Base-by-base conservation (phyloP, 371 early-diverging fungal genomes). In the Enteropsectra breve region DNA sequence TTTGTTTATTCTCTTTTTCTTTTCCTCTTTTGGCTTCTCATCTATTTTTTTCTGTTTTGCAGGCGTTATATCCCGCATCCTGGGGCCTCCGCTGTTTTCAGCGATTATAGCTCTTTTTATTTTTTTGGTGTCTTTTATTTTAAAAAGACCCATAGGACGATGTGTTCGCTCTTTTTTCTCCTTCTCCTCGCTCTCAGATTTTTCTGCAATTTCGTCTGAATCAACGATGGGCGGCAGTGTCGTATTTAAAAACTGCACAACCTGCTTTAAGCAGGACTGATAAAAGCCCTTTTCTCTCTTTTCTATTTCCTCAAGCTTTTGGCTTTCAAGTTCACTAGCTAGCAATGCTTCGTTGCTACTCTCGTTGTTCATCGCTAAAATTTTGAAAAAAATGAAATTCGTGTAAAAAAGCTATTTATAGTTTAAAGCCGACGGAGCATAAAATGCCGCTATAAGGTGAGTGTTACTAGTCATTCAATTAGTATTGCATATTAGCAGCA, bases 171-270 rank as follows among this genome's bases (percentile, higher is more conserved):
- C 13, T 55, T 30, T 13, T 8, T 30, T 55, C 6, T 11, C 4
- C 6, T 8, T 38, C 8, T 38, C n/a, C 40, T 38, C 40, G 8
- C 8, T n/a, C 8, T 8, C 11, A n/a, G n/a, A 38, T 38, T 38
- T n/a, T 38, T 38, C n/a, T 8, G 40, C 11, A 38, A n/a, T 11
- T 38, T 47, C 48, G 2, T 46, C 40, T 11, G 45, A 47, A 23
- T 46, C 34, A 23, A 43, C 33, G 21, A 8, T 11, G 15, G 21
- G n/a, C 5, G 15, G 3, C 6, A 61, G 23, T 5, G 4, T 55
- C 4, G 3, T n/a, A 29, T 61, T 61, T 24, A 61, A 29, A 48
- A 48, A 61, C 8, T 5, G 21, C 2, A 49, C 62, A 4, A 46
- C 28, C 49, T 46, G 40, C 47, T 28, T 47, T 8, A 49, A 6